Base-by-base conservation (phyloP, 148 eudicot genomes). In the Dianthus caryophyllus region DNA sequence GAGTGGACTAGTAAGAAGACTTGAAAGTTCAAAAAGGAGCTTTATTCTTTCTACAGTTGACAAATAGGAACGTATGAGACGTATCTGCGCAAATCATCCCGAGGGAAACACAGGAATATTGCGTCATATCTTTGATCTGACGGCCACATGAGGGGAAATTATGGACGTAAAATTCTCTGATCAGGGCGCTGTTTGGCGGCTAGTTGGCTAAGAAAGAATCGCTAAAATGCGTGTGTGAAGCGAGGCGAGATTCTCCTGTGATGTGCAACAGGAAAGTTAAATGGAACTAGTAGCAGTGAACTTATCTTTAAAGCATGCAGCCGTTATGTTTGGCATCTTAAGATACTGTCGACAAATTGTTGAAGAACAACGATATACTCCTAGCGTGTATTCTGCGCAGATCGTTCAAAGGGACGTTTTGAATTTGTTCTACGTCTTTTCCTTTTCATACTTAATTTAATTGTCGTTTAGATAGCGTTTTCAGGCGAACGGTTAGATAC, bases 1-100 rank as follows among this genome's bases (percentile, higher is more conserved):
- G 9, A n/a, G 57, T 30, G 33, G 74, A 75, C 26, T 55, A 20
- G 29, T 75, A 65, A 65, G 62, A 58, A 75, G 59, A 70, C 66
- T 57, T 65, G 33, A 41, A 30, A 65, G 49, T 57, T 36, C 25
- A 57, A 75, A 74, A n/a, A 57, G 61, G 31, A 18, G 70, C 36
- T 56, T 64, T 68, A 61, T 74, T 49, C 56, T 55, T 63, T 69
- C 73, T 64, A 52, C 66, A 68, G 61, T 26, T 39, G 27, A 69
- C 70, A 75, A 69, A 60, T 75, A 63, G 73, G 43, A 29, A 46
- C 33, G 2, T 67, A 9, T n/a, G 30, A 25, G 16, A 9, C 7
- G 31, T 53, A 53, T 16, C 26, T 7, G 39, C 49, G 44, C 73
- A 68, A 74, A 62, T 67, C 77, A 61, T 18, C 24, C 67, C 61